Conservation (phyloP, 495 filamentous ascomycete genomes). For the Clavariopsis aquatica region DNA sequence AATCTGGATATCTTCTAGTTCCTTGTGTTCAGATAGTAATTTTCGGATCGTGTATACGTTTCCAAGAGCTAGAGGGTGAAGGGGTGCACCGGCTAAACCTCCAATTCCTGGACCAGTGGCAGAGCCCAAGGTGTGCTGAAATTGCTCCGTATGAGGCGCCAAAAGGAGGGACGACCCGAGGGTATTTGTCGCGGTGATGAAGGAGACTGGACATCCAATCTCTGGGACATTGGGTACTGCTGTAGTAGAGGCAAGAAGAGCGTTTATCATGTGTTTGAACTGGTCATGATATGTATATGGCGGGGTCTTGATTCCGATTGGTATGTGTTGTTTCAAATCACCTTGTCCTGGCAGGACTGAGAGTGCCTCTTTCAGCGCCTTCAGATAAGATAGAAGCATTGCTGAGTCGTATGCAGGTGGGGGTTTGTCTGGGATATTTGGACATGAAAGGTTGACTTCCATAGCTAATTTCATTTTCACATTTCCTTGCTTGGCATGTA, state of each 20-base stretch:
- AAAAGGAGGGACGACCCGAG: conserved; percentile 66
- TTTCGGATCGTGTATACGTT: conserved; percentile 63
- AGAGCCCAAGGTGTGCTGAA: conserved; percentile 44
- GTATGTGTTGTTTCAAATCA: conserved; percentile 33
- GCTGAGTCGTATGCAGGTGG: conserved; percentile 64
- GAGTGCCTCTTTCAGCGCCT: conserved; percentile 37
- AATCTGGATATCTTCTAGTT: conserved; percentile 53
- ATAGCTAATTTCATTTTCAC: conserved; percentile 54
- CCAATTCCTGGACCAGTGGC: conserved; percentile 59
- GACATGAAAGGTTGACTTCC: conserved; percentile 74
- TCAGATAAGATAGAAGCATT: conserved; percentile 54
- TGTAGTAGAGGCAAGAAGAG: conserved; percentile 46
- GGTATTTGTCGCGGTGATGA: conserved; percentile 72
- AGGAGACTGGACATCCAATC: conserved; percentile 51
- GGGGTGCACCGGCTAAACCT: conserved; percentile 64
- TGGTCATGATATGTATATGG: conserved; percentile 68
- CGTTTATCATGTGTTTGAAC: conserved; percentile 55
- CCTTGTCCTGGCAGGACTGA: conserved; percentile 10
- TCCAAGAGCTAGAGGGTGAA: conserved; percentile 73
- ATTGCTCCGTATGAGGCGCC: conserved; percentile 14
- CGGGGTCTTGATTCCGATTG: conserved; percentile 68
- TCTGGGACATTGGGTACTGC: conserved; percentile 4
- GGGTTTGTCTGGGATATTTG: conserved; percentile 66
- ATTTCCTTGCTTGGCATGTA: conserved; percentile 29
- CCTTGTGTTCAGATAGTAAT: conserved; percentile 53